Evolutionary conservation across 2,329 filamentous ascomycete genomes (phyloP), one percentile per base, ranked within the genome.

Genomic region (Cladosporium sphaerospermum): DNA sequence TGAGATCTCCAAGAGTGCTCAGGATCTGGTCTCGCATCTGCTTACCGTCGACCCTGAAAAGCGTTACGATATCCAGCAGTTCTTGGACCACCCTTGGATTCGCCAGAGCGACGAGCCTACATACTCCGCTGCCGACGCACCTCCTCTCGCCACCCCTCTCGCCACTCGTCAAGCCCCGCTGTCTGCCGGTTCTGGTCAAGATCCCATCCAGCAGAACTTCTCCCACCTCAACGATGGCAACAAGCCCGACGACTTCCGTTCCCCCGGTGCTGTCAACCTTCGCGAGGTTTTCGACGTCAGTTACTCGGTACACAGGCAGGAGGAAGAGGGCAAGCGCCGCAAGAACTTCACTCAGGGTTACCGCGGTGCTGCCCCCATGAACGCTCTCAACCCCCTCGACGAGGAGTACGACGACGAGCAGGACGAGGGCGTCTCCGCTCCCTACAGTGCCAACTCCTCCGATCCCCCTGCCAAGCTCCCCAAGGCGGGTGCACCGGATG

Each of bases 251-350:
- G 93, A 99, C 69, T 99, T 97, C 83, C 83, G 93, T 54, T 97
- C 91, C 0, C 93, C 93, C 0, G 93, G 91, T 47, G 91, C 89
- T 2, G 86, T 99, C 71, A 97, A 97, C 67, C 76, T 99, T 10
- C 89, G 93, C 55, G 93, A 99, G 71, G 91, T 97, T 2, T 99
- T 99, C 61, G 93, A 99, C 65, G 92, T 99, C 45, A 86, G 89
- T n/a, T 99, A 99, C 65, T 92, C 93, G 8, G 93, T 99, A 8
- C 93, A 97, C 68, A 80, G 93, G 44, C 90, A 97, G 70, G 93
- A 97, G 71, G 93, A 99, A 68, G 93, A 97, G 71, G 85, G 83
- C 63, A 97, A 96, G 74, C 84, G 90, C 51, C 83, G 89, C 59
- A 95, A 95, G 71, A 88, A 95, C 65, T 80, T 91, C 62, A 76